Evolutionary conservation across 2,329 filamentous ascomycete species (phyloP).

Genomic region (Diplodia intermedia): DNA sequence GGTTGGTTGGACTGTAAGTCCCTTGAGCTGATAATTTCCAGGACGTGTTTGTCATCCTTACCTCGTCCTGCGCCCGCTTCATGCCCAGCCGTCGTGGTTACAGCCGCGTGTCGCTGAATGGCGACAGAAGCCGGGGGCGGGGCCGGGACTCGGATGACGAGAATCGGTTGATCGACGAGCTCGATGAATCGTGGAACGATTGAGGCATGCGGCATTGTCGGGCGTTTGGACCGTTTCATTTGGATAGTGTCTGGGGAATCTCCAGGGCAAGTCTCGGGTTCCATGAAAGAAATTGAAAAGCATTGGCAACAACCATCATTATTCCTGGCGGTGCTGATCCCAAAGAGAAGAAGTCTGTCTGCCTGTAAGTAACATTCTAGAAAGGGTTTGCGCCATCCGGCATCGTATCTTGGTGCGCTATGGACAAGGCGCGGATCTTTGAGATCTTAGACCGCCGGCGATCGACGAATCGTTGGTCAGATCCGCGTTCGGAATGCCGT

Average conservation of each 20-base stretch:
- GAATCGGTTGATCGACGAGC: conserved; percentile 91
- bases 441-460: conserved; percentile 21
- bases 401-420: conserved; percentile 18
- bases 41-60: conserved; percentile 70
- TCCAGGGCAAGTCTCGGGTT: conserved; percentile 6
- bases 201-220: conserved; percentile 38
- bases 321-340: no score
- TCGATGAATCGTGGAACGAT: conserved; percentile 98
- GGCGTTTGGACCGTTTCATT: conserved; percentile 28
- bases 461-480: conserved; percentile 21
- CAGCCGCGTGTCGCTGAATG: conserved; percentile 62
- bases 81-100: conserved; percentile 72
- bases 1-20: conserved; percentile 20
- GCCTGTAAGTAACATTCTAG: background rate
- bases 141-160: conserved; percentile 73
- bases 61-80: conserved; percentile 72
- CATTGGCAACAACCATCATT: background rate
- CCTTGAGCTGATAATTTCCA: conserved; percentile 36
- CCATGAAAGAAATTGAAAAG: conserved; percentile 22
- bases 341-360: background rate
- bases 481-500: conserved; percentile 31
- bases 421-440: conserved; percentile 2
- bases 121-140: conserved; percentile 48
- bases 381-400: conserved; percentile 2
- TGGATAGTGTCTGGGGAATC: conserved; percentile 21